phyloP scores from a whole-genome alignment of 1,139 yeast genomes.

The Magnusiomyces magnusii region DNA sequence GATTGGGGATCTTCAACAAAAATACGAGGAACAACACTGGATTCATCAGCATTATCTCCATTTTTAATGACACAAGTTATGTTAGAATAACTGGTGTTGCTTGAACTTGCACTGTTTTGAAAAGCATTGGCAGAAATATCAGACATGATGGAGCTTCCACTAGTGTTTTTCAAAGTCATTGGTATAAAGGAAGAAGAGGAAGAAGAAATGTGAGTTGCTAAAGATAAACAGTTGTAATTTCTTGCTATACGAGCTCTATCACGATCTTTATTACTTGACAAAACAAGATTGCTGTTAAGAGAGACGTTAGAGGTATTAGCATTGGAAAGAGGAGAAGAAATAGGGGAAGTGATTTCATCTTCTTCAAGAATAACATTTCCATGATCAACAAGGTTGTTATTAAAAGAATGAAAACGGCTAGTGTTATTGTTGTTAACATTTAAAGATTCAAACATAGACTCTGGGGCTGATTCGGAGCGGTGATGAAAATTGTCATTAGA shows the following conservation, averaged over 20 bases:
- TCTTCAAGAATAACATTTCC: conserved; percentile 21
- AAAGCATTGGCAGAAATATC: neutral
- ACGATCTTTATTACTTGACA: conserved; percentile 14
- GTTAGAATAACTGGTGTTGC: neutral
- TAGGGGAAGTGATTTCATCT: conserved; percentile 13
- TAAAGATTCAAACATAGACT: conserved; percentile 14
- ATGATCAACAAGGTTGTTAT: conserved; percentile 20
- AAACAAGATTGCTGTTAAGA: conserved; percentile 13
- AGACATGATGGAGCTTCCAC: neutral
- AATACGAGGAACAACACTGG: neutral
- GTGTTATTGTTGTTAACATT: no score
- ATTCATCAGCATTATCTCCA: neutral
- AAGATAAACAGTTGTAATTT: conserved; percentile 15
- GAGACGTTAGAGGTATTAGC: conserved; percentile 19
- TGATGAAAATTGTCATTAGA: conserved; percentile 20
- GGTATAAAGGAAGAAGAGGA: neutral
- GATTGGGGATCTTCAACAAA: neutral
- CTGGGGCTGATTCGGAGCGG: conserved; percentile 30
- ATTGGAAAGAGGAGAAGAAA: neutral
- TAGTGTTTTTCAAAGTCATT: neutral
- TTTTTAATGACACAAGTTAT: neutral
- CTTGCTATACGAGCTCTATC: conserved; percentile 19
- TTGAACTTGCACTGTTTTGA: neutral
- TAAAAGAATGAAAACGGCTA: conserved; percentile 12
- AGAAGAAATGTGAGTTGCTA: neutral